Evolutionary conservation across 257 asterid genomes (phyloP), one percentile per base, ranked within the genome.

Genomic region (Primulina tabacum): DNA sequence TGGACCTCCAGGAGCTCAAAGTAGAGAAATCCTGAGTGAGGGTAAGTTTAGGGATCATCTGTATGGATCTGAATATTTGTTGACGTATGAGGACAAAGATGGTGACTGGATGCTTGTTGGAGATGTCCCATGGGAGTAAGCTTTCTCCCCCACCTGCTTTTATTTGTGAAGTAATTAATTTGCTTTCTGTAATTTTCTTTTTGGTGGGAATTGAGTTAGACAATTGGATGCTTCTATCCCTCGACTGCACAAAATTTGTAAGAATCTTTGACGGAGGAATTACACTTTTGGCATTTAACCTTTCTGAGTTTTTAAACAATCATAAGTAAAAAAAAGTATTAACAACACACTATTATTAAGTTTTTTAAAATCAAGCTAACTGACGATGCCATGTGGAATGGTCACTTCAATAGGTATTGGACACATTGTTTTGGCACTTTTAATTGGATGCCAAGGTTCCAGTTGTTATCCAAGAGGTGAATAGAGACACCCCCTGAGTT

Each of bases 41-140:
- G 86, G 82, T 72, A 90, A 86, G 84, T 71, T 84, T 71, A 79
- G 76, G 77, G 92, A 87, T 76, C 76, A 81, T 58, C 78, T 89
- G 74, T 84, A 83, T 76, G 96, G 94, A 62, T 87, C 92, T 1
- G 96, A 89, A 29, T 83, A 76, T 62, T 82, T 83, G 47, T 82
- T 77, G 56, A 76, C 77, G 0, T 79, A 72, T 18, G 79, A 74
- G 73, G 83, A 77, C 57, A 76, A 76, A 76, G 76, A 76, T 35
- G 80, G 80, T 47, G 80, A 76, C 60, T 76, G 76, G 80, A 76
- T 76, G 80, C 80, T 76, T 24, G 80, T 76, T 57, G 76, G 80
- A 61, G 80, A 76, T 76, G 80, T 76, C 52, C 80, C 80, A 32
- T 76, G 80, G 80, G 79, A 75, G 83, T 79, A 69, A 75, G 83